These are phyloP conservation scores for Blepharisma japonicum DNA, from an alignment of 73 alveolate species.

Conservation along the genomic window DNA sequence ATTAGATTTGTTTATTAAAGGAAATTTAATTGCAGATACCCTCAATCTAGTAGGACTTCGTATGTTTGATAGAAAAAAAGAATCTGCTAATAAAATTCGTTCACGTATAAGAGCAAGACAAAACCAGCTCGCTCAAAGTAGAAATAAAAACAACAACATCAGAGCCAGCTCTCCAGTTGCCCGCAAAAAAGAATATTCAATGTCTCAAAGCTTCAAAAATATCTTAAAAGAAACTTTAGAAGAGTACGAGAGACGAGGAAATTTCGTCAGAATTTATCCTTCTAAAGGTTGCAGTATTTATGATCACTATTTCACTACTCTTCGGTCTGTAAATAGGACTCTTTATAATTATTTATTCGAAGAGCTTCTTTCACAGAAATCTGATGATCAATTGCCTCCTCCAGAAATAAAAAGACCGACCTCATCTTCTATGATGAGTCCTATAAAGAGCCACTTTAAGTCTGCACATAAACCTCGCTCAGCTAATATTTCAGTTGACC, in stretches of 20 bases:
- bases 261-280: slow-evolving; percentile 65
- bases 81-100: slow-evolving; percentile 48
- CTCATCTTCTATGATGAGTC: too few relatives aligned
- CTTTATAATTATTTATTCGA: slow-evolving; percentile 41
- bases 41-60: slow-evolving; percentile 74
- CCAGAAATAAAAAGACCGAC: background rate
- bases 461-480: background rate
- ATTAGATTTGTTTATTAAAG: slow-evolving; percentile 74
- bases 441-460: background rate
- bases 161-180: background rate
- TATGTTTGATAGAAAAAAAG: slow-evolving; percentile 55
- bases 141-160: too few relatives aligned
- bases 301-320: slow-evolving; percentile 50
- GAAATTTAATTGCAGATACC: slow-evolving; percentile 77
- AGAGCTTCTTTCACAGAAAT: slow-evolving; percentile 8
- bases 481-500: background rate
- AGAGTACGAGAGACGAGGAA: slow-evolving; percentile 55
- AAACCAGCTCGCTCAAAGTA: background rate
- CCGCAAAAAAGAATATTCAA: background rate
- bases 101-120: slow-evolving; percentile 40
- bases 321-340: slow-evolving; percentile 47
- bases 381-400: background rate
- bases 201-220: slow-evolving; percentile 16
- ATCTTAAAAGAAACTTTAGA: slow-evolving; percentile 46
- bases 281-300: slow-evolving; percentile 43